These are phyloP conservation scores for Diutina rugosa DNA, from an alignment of 1,139 yeast genomes.

Conservation along the genomic window DNA sequence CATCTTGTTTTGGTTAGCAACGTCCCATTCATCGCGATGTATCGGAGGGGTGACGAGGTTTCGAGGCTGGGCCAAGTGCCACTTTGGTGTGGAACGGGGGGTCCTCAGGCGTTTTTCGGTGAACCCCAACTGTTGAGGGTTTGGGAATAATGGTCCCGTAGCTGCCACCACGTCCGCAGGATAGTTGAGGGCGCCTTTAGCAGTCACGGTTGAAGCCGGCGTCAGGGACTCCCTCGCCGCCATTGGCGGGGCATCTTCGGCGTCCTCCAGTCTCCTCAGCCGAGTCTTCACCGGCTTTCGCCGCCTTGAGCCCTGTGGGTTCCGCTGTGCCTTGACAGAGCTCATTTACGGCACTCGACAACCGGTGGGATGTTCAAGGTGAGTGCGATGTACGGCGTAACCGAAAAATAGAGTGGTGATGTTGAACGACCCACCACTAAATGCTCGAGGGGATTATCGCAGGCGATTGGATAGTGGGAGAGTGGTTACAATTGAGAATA, in stretches of 20 bases:
- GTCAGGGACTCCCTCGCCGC: not conserved
- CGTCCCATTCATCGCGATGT: slow-evolving; percentile 27
- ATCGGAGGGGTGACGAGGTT: slow-evolving; percentile 22
- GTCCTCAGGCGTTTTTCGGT: slow-evolving; percentile 4
- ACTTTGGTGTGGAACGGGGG: slow-evolving; percentile 23
- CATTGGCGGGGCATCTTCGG: not conserved
- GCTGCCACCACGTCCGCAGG: slow-evolving; percentile 11
- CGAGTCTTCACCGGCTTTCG: not conserved
- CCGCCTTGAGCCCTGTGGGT: not conserved
- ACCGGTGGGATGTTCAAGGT: not conserved
- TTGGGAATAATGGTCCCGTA: slow-evolving; percentile 17
- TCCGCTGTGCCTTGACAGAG: not conserved
- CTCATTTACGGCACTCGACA: not conserved
- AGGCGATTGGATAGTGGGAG: not conserved
- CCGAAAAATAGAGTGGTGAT: not conserved
- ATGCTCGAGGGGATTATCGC: not conserved
- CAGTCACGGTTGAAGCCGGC: not conserved
- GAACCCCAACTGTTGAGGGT: slow-evolving; percentile 22
- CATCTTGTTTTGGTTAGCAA: slow-evolving; percentile 28
- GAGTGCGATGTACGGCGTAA: not conserved
- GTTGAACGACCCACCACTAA: not conserved
- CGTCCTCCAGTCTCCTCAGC: not conserved
- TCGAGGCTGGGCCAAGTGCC: slow-evolving; percentile 24
- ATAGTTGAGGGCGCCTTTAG: slow-evolving; percentile 5
- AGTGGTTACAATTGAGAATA: too few species aligned